Conservation (phyloP, 768 basidiomycete genomes). For the Rhodotorula toruloides region DNA sequence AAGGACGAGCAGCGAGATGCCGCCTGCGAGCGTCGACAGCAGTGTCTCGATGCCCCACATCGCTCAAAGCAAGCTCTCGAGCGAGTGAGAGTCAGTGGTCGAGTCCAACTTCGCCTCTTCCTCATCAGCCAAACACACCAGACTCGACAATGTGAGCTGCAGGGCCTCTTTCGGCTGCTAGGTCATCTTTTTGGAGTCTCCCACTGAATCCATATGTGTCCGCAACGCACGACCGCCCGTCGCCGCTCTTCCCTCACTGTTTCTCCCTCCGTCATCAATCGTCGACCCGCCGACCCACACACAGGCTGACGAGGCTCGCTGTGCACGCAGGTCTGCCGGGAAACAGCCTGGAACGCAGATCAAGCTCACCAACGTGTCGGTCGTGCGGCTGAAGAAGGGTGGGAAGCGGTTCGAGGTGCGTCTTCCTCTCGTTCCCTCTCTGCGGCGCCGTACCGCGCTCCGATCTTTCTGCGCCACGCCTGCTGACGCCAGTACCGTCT, state of each 20-base stretch:
- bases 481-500: not conserved
- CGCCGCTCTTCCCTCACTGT: not conserved
- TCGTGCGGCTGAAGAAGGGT: conserved; percentile 92
- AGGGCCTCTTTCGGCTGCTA: too few species aligned
- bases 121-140: too few species aligned
- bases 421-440: too few species aligned
- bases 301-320: too few species aligned
- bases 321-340: conserved; percentile 30
- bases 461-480: too few species aligned
- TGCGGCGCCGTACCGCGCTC: too few species aligned
- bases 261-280: not conserved
- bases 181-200: too few species aligned
- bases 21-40: not conserved
- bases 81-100: not conserved
- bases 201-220: too few species aligned
- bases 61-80: not conserved
- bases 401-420: conserved; percentile 96
- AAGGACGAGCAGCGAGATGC: not conserved
- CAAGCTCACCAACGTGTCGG: conserved; percentile 93
- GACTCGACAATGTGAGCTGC: too few species aligned
- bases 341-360: conserved; percentile 42
- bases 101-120: not conserved
- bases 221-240: not conserved
- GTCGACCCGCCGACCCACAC: not conserved
- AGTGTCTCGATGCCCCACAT: not conserved